Conservation (phyloP, 108 stramenopile genomes). For the Skeletonema potamos region DNA sequence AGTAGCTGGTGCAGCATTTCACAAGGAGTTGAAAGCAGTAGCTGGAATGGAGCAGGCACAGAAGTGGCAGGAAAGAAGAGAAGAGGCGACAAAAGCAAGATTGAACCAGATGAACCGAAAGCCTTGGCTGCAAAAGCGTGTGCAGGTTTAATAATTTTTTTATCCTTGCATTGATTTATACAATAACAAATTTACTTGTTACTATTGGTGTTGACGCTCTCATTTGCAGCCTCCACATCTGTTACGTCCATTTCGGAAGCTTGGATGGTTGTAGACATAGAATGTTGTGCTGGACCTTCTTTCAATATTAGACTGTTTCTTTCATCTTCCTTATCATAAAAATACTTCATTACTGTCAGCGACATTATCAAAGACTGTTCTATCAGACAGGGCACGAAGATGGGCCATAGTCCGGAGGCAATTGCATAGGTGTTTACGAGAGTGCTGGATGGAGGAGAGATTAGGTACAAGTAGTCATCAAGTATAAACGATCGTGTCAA, state of each 20-base stretch:
- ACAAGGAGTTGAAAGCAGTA: constrained; percentile 73
- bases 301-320: not conserved
- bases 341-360: constrained; percentile 29
- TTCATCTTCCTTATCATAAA: constrained; percentile 1
- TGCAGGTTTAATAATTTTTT: constrained; percentile 2
- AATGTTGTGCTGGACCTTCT: not conserved
- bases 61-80: constrained; percentile 58
- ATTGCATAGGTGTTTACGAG: constrained; percentile 24
- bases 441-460: not conserved
- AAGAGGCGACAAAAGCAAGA: constrained; percentile 72
- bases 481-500: not conserved
- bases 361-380: constrained; percentile 11
- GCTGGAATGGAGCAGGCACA: constrained; percentile 64
- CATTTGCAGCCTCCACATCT: not conserved
- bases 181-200: not conserved
- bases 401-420: constrained; percentile 8
- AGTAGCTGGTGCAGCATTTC: constrained; percentile 73
- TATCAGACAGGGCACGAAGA: constrained; percentile 19
- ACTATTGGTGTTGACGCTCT: not conserved
- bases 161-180: not conserved
- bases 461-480: not conserved
- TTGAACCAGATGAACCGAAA: constrained; percentile 89
- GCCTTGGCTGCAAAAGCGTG: constrained; percentile 78
- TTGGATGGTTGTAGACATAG: not conserved
- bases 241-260: not conserved